Evolutionary conservation across 75 land plant species (phyloP).

Genomic region (Pinus albicaulis): DNA sequence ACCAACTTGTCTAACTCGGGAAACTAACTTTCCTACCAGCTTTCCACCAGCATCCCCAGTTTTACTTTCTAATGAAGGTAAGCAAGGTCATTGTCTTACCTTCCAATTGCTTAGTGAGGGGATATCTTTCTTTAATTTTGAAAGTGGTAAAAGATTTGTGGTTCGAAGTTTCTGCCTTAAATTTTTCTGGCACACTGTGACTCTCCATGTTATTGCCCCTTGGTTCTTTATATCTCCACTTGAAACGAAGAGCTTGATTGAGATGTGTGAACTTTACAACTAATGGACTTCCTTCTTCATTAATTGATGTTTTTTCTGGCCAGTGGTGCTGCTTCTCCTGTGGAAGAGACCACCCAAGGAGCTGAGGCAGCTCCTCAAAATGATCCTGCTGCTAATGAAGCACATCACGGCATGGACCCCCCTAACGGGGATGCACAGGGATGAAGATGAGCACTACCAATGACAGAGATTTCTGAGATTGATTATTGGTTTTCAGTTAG

Average conservation of each 20-base stretch:
- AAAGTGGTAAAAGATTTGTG: no score
- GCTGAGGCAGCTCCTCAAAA: not conserved
- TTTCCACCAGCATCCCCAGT: no score
- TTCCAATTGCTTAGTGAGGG: no score
- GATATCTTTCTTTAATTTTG: no score
- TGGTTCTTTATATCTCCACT: not conserved
- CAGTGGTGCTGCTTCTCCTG: not conserved
- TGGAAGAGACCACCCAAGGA: not conserved
- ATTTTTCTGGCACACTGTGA: not conserved
- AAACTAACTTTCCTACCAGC: no score
- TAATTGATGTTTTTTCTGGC: not conserved
- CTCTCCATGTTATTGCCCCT: no score
- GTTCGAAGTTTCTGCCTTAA: not conserved
- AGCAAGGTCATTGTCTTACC: no score
- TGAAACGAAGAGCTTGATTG: not conserved
- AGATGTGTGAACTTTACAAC: not conserved
- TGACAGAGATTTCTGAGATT: not conserved
- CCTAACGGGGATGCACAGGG: not conserved
- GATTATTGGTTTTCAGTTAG: slow-evolving; percentile 53
- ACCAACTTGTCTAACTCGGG: no score
- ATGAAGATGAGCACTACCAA: not conserved
- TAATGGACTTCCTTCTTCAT: not conserved
- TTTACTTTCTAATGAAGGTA: no score
- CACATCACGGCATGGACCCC: not conserved
- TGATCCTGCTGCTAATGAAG: not conserved